Conservation (phyloP, 441 rosid species). For the Rhodomyrtus psidioides region DNA sequence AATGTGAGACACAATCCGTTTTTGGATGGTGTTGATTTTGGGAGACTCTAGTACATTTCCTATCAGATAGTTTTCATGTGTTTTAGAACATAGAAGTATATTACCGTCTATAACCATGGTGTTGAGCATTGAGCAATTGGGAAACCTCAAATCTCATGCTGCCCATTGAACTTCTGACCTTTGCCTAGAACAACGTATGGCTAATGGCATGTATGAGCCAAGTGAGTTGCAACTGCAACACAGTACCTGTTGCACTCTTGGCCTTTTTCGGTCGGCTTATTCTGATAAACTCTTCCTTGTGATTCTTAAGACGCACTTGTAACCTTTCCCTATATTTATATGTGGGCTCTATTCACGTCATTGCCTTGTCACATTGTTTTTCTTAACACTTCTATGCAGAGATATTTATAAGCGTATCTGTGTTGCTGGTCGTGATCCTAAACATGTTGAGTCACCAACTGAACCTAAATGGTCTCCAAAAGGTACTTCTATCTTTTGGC, state of each 20-base stretch:
- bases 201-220: not conserved
- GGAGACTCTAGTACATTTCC: not conserved
- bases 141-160: not conserved
- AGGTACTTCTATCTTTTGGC: not conserved
- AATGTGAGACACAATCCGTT: not conserved
- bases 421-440: not conserved
- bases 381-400: not conserved
- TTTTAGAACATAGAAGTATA: not conserved
- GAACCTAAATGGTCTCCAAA: not conserved
- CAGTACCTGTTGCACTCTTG: not conserved
- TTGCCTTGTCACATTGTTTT: not conserved
- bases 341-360: not conserved
- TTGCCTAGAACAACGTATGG: not conserved
- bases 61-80: not conserved
- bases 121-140: not conserved
- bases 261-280: not conserved
- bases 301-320: not conserved
- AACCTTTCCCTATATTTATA: not conserved
- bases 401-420: not conserved
- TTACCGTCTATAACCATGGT: not conserved
- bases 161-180: not conserved
- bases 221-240: not conserved
- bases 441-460: not conserved
- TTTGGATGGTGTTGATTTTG: not conserved
- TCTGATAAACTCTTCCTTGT: not conserved